Evolutionary conservation across 345 rosid genomes (phyloP).

Genomic region (Luvunga scandens): DNA sequence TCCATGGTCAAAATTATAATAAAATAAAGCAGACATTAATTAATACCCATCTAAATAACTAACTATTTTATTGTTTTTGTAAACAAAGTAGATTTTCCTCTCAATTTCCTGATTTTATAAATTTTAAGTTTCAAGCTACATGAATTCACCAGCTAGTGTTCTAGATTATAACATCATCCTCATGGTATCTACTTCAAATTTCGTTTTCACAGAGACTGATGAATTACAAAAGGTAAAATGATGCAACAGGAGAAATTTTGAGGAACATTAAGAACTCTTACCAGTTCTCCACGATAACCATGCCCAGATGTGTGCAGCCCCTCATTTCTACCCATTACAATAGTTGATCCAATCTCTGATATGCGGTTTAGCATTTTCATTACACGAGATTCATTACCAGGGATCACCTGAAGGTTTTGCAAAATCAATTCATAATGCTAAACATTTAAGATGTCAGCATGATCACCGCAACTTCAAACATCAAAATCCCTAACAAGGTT

Average conservation of each 20-base stretch:
- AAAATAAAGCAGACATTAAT: neutral
- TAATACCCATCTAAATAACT: neutral
- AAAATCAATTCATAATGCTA: slow-evolving; percentile 3
- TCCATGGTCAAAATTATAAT: neutral
- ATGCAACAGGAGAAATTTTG: neutral
- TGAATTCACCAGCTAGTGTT: neutral
- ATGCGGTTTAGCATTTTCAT: slow-evolving; percentile 98
- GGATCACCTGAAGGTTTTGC: slow-evolving; percentile 68
- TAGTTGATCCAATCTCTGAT: slow-evolving; percentile 84
- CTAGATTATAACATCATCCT: neutral
- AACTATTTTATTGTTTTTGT: neutral
- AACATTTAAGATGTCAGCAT: slow-evolving; percentile 1
- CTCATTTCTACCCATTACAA: slow-evolving; percentile 86
- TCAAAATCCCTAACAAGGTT: neutral
- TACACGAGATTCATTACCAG: slow-evolving; percentile 96
- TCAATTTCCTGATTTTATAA: neutral
- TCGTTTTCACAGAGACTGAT: neutral
- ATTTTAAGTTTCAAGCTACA: neutral
- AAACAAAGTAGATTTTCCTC: neutral
- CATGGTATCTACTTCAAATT: neutral
- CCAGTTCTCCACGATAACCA: slow-evolving; percentile 96
- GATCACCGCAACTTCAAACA: neutral
- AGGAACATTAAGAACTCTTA: slow-evolving; percentile 28
- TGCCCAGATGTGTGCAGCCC: slow-evolving; percentile 96
- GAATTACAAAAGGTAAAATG: neutral